phyloP scores from a whole-genome alignment of 768 basidiomycete genomes.

The Clitopilus passeckerianus region DNA sequence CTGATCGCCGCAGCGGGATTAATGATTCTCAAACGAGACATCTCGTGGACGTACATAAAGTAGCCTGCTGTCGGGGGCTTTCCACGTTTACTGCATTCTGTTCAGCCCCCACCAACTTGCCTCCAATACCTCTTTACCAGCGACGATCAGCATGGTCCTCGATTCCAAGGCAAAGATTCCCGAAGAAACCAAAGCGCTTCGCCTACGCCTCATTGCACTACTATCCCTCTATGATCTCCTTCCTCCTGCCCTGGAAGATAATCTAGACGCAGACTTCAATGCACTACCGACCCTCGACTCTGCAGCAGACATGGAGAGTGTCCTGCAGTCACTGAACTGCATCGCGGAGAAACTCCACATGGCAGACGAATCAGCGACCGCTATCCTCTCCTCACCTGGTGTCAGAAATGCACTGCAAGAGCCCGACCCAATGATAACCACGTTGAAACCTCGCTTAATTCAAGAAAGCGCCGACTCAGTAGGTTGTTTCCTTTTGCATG shows the following conservation, averaged over 20 bases:
- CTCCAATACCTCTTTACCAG: background rate
- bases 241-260: background rate
- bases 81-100: background rate
- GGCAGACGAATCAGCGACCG: background rate
- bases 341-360: background rate
- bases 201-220: background rate
- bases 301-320: background rate
- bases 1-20: background rate
- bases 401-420: background rate
- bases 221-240: background rate
- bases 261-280: background rate
- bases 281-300: background rate
- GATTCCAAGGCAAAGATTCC: background rate
- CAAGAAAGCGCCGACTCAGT: background rate
- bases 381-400: background rate
- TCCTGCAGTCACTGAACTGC: background rate
- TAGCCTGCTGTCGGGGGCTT: background rate
- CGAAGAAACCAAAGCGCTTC: background rate
- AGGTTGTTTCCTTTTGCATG: background rate
- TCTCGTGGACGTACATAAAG: background rate
- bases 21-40: background rate
- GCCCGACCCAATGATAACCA: background rate
- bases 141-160: background rate
- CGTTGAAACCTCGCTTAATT: background rate
- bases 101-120: background rate